phyloP scores from a whole-genome alignment of 2,329 filamentous ascomycete species.

The Leptographium wingfieldii region DNA sequence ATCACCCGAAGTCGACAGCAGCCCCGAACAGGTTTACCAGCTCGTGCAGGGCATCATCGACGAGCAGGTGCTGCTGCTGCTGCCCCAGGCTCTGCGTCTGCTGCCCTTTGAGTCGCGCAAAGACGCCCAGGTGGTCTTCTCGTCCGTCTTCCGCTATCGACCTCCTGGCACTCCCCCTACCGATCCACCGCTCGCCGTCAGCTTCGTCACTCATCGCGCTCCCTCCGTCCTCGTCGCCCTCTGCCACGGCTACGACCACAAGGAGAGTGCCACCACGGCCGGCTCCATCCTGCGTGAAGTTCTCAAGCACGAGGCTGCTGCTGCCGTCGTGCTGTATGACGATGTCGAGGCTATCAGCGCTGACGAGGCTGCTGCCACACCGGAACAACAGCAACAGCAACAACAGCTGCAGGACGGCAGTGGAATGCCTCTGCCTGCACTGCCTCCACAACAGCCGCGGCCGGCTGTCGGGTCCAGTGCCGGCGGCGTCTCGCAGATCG shows the following conservation, averaged over 20 bases:
- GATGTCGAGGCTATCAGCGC: slow-evolving; percentile 51
- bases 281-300: slow-evolving; percentile 83
- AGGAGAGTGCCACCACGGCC: slow-evolving; percentile 83
- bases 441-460: not conserved
- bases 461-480: slow-evolving; percentile 44
- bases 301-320: slow-evolving; percentile 77
- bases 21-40: slow-evolving; percentile 76
- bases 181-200: slow-evolving; percentile 49
- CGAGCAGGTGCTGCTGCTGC: slow-evolving; percentile 75
- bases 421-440: not conserved
- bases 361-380: not conserved
- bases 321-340: slow-evolving; percentile 85
- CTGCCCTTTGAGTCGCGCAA: slow-evolving; percentile 94
- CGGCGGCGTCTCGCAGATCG: slow-evolving; percentile 66
- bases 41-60: slow-evolving; percentile 72
- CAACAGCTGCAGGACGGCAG: not conserved
- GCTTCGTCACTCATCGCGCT: slow-evolving; percentile 75
- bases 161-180: slow-evolving; percentile 34
- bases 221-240: slow-evolving; percentile 80
- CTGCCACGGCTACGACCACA: slow-evolving; percentile 79
- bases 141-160: slow-evolving; percentile 84
- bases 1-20: slow-evolving; percentile 82
- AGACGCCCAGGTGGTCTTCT: slow-evolving; percentile 91
- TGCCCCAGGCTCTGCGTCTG: slow-evolving; percentile 70
- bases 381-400: no score